A percentile compares a stretch with the other conserved stretches of the same genome.
These are phyloP conservation scores for Bertia moriformis DNA, from an alignment of 2,329 filamentous ascomycete genomes.

Conservation along the genomic window DNA sequence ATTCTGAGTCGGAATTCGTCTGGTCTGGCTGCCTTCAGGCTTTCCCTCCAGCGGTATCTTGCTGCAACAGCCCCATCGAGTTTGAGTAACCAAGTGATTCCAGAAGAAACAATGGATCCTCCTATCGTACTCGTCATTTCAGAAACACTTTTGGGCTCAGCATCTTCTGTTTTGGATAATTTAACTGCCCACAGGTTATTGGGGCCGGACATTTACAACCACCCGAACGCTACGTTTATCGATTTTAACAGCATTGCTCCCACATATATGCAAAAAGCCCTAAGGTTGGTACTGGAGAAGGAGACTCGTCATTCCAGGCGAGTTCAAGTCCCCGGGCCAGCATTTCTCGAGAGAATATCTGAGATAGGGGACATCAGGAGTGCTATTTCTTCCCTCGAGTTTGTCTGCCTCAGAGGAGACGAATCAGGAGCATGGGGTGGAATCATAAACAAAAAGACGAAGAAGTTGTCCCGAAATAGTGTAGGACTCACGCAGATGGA, in stretches of 20 bases:
- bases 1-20: conserved; percentile 54
- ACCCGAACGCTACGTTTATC: conserved; percentile 65
- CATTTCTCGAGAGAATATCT: conserved; percentile 64
- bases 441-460: conserved; percentile 58
- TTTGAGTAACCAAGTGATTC: conserved; percentile 19
- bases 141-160: conserved; percentile 75
- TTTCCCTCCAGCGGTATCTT: conserved; percentile 61
- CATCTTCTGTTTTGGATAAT: conserved; percentile 72
- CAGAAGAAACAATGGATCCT: conserved; percentile 29
- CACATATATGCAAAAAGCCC: conserved; percentile 69
- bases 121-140: conserved; percentile 85
- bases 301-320: conserved; percentile 69
- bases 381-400: conserved; percentile 83
- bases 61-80: conserved; percentile 38
- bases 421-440: conserved; percentile 70
- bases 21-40: conserved; percentile 57
- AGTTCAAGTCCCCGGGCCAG: conserved; percentile 60
- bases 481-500: conserved; percentile 61
- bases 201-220: conserved; percentile 70
- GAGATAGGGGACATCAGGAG: conserved; percentile 85
- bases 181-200: conserved; percentile 84
- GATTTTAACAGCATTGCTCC: conserved; percentile 90
- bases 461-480: conserved; percentile 33
- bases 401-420: conserved; percentile 74
- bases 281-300: conserved; percentile 71